Base-by-base conservation (phyloP, 768 basidiomycete genomes). In the Cystofilobasidium macerans region DNA sequence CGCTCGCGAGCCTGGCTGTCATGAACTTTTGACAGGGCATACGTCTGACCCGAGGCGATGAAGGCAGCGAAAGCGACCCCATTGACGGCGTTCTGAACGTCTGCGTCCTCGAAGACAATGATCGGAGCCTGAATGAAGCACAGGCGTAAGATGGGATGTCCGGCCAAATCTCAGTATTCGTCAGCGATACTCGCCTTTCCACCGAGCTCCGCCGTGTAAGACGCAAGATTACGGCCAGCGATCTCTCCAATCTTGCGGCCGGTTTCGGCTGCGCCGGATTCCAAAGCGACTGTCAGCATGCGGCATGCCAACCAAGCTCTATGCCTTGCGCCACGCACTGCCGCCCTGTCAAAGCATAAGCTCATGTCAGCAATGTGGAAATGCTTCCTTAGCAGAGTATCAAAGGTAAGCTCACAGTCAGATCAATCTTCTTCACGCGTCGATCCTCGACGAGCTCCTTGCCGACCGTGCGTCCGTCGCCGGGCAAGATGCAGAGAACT, bases 31-130 rank as follows among this genome's bases (percentile, higher is more conserved):
- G 9, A 16, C 38, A 40, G 16, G 38, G 38, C 22, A 54, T 16
- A 62, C 12, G 89, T 90, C 77, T 92, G 89, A 3, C 89, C 89
- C 28, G 87, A 88, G 0, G 89, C 89, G 58, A 92, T 78, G 71
- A 91, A 92, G 0, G 86, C 83, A 13, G 88, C 85, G 72, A 92
- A 91, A 0, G 87, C 85, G 8, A 82, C 83, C 22, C 89, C 89
- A 69, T 91, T 90, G 26, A 87, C 86, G 0, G 89, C 85, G n/a
- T 82, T 80, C 26, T 77, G 69, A 58, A 88, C 71, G 71, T 90
- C 85, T 9, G 87, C 85, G 72, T 92, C 88, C 58, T 85, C 78
- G 71, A 90, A 91, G 13, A 91, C 79, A 14, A 91, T 73, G 51
- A 91, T 83, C 0, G 89, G 89, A 16, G 89, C 85, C 87, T 89